Conservation (phyloP, 2,329 filamentous ascomycete genomes). For the Ophiocordyceps australis region DNA sequence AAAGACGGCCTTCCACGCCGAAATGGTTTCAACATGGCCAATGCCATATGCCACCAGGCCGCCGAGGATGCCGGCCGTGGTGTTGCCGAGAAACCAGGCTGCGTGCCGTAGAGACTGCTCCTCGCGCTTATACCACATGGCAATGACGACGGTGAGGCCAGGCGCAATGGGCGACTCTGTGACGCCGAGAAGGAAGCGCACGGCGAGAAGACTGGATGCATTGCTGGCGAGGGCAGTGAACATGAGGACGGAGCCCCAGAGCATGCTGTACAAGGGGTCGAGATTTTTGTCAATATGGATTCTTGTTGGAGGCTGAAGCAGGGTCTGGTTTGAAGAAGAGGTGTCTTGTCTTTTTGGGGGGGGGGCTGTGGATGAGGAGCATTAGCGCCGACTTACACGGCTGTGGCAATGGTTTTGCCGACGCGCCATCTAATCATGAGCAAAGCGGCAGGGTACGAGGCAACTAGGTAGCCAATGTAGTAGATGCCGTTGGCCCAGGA, state of each 20-base stretch:
- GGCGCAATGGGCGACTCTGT: constrained; percentile 12
- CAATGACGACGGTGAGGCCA: constrained; percentile 10
- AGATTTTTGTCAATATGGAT: no score
- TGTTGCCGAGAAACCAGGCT: constrained; percentile 15
- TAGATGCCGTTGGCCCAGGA: constrained; percentile 30
- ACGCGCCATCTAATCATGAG: constrained; percentile 9
- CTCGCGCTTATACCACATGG: constrained; percentile 16
- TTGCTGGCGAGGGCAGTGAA: constrained; percentile 19
- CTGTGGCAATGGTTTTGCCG: constrained; percentile 8
- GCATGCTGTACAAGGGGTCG: constrained; percentile 2
- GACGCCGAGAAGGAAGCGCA: constrained; percentile 14
- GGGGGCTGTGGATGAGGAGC: no score
- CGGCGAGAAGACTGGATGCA: constrained; percentile 8
- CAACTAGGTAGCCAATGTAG: constrained; percentile 28
- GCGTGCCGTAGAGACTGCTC: constrained; percentile 11
- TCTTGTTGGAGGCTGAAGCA: no score
- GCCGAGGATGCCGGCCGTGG: constrained; percentile 10
- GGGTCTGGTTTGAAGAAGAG: no score
- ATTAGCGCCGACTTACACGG: constrained; percentile 5
- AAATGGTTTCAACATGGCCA: constrained; percentile 8
- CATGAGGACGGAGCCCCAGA: constrained; percentile 22
- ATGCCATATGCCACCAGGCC: constrained; percentile 12
- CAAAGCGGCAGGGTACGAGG: constrained; percentile 8
- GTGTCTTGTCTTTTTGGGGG: no score
- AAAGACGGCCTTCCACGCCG: constrained; percentile 6